These are phyloP conservation scores for Penicillium waksmanii DNA, from an alignment of 495 filamentous ascomycete species.

Conservation along the genomic window DNA sequence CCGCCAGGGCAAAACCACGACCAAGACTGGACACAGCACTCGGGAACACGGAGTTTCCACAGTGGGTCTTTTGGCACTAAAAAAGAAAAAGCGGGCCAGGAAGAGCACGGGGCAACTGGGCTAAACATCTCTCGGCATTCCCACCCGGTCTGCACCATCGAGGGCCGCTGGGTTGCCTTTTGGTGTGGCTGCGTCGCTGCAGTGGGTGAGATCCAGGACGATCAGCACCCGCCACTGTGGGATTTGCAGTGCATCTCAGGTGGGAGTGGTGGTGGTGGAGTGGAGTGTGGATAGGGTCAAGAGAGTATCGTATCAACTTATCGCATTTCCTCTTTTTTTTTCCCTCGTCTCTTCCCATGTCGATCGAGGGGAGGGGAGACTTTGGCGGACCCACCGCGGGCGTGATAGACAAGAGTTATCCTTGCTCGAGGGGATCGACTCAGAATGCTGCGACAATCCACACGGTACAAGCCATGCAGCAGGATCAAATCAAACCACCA, in stretches of 20 bases:
- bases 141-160: slow-evolving; percentile 26
- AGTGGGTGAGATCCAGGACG: slow-evolving; percentile 3
- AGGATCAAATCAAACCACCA: slow-evolving; percentile 13
- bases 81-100: slow-evolving; percentile 23
- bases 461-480: slow-evolving; percentile 17
- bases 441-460: slow-evolving; percentile 21
- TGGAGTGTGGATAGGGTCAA: not conserved
- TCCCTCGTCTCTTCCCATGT: not conserved
- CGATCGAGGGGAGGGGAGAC: slow-evolving; percentile 6
- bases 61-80: slow-evolving; percentile 17
- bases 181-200: slow-evolving; percentile 17
- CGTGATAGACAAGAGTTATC: slow-evolving; percentile 12
- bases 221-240: slow-evolving; percentile 4
- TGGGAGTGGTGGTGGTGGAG: not conserved
- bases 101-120: slow-evolving; percentile 28
- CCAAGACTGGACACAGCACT: slow-evolving; percentile 5
- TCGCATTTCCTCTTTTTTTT: not conserved
- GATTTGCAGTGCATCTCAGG: slow-evolving; percentile 5
- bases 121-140: slow-evolving; percentile 27
- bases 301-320: not conserved
- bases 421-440: slow-evolving; percentile 25
- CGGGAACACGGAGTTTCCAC: slow-evolving; percentile 13
- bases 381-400: slow-evolving; percentile 15
- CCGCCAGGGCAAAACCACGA: slow-evolving; percentile 2
- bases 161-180: slow-evolving; percentile 20